These are phyloP conservation scores for Pseudogymnoascus sp. DNA, from an alignment of 2,329 filamentous ascomycete genomes.

Conservation along the genomic window DNA sequence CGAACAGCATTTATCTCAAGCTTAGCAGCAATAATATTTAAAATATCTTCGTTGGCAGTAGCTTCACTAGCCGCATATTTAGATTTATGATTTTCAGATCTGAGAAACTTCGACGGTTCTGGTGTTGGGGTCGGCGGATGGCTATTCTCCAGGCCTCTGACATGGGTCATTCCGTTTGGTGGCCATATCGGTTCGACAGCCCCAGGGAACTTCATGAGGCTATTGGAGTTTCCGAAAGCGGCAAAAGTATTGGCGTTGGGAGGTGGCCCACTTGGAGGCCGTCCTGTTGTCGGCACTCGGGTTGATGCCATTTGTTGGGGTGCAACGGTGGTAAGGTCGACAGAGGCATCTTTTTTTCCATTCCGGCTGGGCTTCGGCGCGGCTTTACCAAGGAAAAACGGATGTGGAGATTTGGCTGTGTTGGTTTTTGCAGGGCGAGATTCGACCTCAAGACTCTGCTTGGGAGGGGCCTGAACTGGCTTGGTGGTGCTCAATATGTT, in stretches of 20 bases:
- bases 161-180: slow-evolving; percentile 53
- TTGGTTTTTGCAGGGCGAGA: not conserved
- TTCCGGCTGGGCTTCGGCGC: slow-evolving; percentile 23
- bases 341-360: slow-evolving; percentile 17
- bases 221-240: slow-evolving; percentile 17
- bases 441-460: slow-evolving; percentile 16
- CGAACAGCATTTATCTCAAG: slow-evolving; percentile 5
- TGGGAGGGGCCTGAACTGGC: not conserved
- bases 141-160: slow-evolving; percentile 40
- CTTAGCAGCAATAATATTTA: slow-evolving; percentile 17
- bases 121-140: not conserved
- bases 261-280: slow-evolving; percentile 15
- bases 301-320: not conserved
- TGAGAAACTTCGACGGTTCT: not conserved
- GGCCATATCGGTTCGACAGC: slow-evolving; percentile 66
- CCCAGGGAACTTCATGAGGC: slow-evolving; percentile 53
- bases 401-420: slow-evolving; percentile 38
- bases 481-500: slow-evolving; percentile 43
- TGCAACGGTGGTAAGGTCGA: slow-evolving; percentile 38
- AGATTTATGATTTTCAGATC: slow-evolving; percentile 20
- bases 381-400: slow-evolving; percentile 59
- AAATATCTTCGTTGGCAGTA: slow-evolving; percentile 22
- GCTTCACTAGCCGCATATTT: slow-evolving; percentile 25
- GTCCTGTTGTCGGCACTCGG: slow-evolving; percentile 16
- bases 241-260: not conserved